A percentile compares a stretch with the other conserved stretches of the same genome.
Evolutionary conservation across 2,329 filamentous ascomycete species (phyloP).

Genomic region (Cladosporium colombiae): DNA sequence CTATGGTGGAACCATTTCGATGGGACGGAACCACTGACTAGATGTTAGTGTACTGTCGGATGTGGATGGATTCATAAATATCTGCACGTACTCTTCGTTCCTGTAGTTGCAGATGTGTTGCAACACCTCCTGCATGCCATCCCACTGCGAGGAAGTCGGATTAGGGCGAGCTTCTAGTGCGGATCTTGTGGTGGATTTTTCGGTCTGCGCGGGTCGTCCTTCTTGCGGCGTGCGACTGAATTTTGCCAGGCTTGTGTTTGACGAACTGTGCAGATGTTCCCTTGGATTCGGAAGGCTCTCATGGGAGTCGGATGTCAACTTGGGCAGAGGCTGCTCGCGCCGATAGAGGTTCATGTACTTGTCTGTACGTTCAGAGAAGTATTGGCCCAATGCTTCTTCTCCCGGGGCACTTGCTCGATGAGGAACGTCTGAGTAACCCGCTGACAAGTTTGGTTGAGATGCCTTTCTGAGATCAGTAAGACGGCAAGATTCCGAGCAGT

Average conservation of each 20-base stretch:
- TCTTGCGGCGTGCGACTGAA: background rate
- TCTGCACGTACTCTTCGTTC: slow-evolving; percentile 63
- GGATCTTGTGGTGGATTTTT: slow-evolving; percentile 44
- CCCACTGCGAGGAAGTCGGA: slow-evolving; percentile 60
- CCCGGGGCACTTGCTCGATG: background rate
- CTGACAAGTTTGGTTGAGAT: too few relatives aligned
- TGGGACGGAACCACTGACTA: slow-evolving; percentile 65
- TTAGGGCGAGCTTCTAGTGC: slow-evolving; percentile 43
- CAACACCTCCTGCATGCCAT: slow-evolving; percentile 67
- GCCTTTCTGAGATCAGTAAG: too few relatives aligned
- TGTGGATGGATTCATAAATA: background rate
- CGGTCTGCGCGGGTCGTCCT: background rate
- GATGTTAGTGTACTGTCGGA: background rate
- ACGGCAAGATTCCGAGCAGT: too few relatives aligned
- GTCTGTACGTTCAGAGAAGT: slow-evolving; percentile 6
- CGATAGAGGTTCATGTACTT: slow-evolving; percentile 11
- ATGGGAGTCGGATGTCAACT: background rate
- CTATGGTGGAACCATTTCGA: slow-evolving; percentile 88
- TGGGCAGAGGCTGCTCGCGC: background rate
- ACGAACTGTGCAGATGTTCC: background rate
- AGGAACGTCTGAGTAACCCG: background rate
- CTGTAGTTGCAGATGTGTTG: slow-evolving; percentile 72
- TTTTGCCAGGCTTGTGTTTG: background rate
- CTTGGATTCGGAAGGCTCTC: background rate
- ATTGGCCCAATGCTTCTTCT: background rate